Base-by-base conservation (phyloP, 2,329 filamentous ascomycete genomes). In the Ascochyta rabiei region DNA sequence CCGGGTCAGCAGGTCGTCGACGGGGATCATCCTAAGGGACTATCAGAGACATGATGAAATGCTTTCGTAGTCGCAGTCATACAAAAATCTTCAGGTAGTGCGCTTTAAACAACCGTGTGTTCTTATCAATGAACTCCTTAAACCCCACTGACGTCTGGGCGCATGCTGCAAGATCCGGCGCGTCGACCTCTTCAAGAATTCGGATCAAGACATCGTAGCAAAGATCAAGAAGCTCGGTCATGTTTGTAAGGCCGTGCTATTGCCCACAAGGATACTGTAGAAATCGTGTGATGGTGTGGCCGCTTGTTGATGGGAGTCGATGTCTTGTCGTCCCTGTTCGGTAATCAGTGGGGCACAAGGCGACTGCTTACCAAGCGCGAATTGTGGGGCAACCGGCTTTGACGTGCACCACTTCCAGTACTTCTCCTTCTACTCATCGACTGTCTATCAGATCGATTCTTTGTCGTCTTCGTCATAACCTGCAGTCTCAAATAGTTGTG, bases 81-180 rank as follows among this genome's bases (percentile, higher is more conserved):
- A 89, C 86, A 49, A 86, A 79, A 38, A 74, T 71, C 15, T 77
- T 76, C 4, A 87, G 72, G 69, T 90, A 92, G 6, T 89, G 75
- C 19, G 82, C 80, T 55, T 83, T 86, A 71, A 81, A 87, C 12
- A 92, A 75, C 8, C 83, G 75, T 15, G 73, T 70, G 68, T 91
- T 89, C 38, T 77, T 79, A 43, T 75, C 78, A 47, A 89, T 78
- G 58, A 85, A 84, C 30, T 76, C 71, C 54, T 83, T 74, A 41
- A 92, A 75, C 3, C 56, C 66, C 38, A 51, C 59, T 1, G 66
- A 73, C 3, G 71, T 68, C 35, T 61, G 60, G 5, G 70, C 66
- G 54, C 70, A 72, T 28, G 66, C 53, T 4, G 65, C 71, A 13
- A 75, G 53, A 47, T 75, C 72, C 21, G 60, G 60, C 3, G 72